These are phyloP conservation scores for Pseudocercospora ulei DNA, from an alignment of 2,329 filamentous ascomycete species.

Conservation along the genomic window DNA sequence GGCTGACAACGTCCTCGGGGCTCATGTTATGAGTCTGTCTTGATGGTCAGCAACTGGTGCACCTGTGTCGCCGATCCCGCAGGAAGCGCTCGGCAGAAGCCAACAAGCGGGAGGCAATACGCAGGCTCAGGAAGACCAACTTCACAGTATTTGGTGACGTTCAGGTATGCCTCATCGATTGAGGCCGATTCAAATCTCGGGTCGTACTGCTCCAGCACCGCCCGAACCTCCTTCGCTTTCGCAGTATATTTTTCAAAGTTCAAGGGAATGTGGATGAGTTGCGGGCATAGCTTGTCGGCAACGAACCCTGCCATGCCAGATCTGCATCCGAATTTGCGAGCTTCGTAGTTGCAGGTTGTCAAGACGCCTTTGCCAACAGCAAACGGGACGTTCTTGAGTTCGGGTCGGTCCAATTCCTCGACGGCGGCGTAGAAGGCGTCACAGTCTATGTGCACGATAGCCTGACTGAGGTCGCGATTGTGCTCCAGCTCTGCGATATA, in stretches of 20 bases:
- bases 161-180: conserved; percentile 92
- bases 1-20: conserved; percentile 63
- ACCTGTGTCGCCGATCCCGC: too few relatives aligned
- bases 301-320: conserved; percentile 96
- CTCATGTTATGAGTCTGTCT: conserved; percentile 51
- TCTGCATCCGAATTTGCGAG: conserved; percentile 78
- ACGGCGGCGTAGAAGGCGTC: conserved; percentile 97
- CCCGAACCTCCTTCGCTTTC: conserved; percentile 79
- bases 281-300: conserved; percentile 83
- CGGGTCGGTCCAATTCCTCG: conserved; percentile 64
- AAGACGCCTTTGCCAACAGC: conserved; percentile 70
- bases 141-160: conserved; percentile 73
- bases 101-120: too few relatives aligned
- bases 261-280: conserved; percentile 68
- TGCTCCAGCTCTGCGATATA: conserved; percentile 70
- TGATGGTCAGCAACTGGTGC: not conserved
- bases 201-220: conserved; percentile 78
- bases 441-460: conserved; percentile 86
- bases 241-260: conserved; percentile 86
- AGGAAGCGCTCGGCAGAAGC: too few relatives aligned
- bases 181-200: conserved; percentile 84
- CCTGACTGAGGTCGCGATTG: conserved; percentile 69
- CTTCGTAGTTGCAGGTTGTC: conserved; percentile 75
- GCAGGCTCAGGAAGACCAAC: too few relatives aligned
- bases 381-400: conserved; percentile 77